Percentiles rank a stretch among this genome's conserved stretches.
Evolutionary conservation across 2,329 filamentous ascomycete genomes (phyloP).

Genomic region (Fusarium sp.): DNA sequence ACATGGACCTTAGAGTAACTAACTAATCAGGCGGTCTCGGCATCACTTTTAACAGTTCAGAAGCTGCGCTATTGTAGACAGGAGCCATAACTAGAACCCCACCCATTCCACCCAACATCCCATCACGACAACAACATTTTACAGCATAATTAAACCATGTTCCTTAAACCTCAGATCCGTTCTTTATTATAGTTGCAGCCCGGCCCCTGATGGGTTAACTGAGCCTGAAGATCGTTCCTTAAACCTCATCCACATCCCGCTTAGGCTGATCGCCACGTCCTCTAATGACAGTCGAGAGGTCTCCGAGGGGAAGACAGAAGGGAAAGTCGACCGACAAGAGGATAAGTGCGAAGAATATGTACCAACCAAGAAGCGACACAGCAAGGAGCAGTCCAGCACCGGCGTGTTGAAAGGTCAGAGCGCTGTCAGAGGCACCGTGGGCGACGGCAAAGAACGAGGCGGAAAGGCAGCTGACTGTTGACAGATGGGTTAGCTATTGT

Average conservation of each 20-base stretch:
- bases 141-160: background rate
- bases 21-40: background rate
- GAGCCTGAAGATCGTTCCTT: background rate
- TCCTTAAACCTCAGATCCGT: constrained; percentile 4
- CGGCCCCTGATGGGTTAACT: too few species aligned
- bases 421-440: constrained; percentile 22
- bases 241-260: constrained; percentile 18
- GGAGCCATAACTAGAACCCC: background rate
- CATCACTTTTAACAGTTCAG: background rate
- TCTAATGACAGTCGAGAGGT: constrained; percentile 57
- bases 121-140: background rate
- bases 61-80: background rate
- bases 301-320: constrained; percentile 60
- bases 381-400: constrained; percentile 43
- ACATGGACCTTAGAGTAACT: background rate
- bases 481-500: background rate
- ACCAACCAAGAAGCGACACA: constrained; percentile 57
- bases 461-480: constrained; percentile 43
- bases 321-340: constrained; percentile 65
- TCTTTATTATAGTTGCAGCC: too few species aligned
- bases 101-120: background rate
- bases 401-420: constrained; percentile 42
- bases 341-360: constrained; percentile 61
- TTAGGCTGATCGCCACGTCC: constrained; percentile 23
- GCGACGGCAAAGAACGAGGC: constrained; percentile 47